Evolutionary conservation across 768 basidiomycete genomes (phyloP).

Genomic region (Suillus plorans): DNA sequence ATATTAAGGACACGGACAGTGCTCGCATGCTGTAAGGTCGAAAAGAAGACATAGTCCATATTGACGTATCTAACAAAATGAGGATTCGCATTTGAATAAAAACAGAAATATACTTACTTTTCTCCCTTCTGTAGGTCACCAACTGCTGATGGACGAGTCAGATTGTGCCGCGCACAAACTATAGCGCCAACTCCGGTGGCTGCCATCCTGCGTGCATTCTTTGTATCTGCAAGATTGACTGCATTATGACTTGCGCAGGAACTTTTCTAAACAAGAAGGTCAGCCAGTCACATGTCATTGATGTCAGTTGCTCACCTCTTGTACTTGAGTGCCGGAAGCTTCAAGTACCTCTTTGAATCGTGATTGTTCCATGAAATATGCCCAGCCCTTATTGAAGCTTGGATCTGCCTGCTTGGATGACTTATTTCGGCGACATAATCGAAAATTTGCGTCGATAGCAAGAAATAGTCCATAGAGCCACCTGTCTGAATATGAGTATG

Average conservation of each 20-base stretch:
- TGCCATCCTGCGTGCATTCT: not conserved
- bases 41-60: slow-evolving; percentile 11
- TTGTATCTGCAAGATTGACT: not conserved
- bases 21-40: not conserved
- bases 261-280: not conserved
- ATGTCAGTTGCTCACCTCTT: not conserved
- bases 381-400: not conserved
- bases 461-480: not conserved
- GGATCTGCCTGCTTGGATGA: not conserved
- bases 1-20: not conserved
- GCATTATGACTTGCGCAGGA: not conserved
- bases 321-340: not conserved
- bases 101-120: not conserved
- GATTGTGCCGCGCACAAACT: not conserved
- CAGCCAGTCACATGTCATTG: not conserved
- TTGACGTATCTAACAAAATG: slow-evolving; percentile 9
- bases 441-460: not conserved
- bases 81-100: not conserved
- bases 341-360: not conserved
- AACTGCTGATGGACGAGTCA: not conserved
- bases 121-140: not conserved
- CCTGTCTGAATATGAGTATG: not conserved
- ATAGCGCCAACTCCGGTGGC: not conserved
- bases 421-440: not conserved
- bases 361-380: not conserved